These are phyloP conservation scores for Daldinia sp. DNA, from an alignment of 2,329 filamentous ascomycete species.

Conservation along the genomic window DNA sequence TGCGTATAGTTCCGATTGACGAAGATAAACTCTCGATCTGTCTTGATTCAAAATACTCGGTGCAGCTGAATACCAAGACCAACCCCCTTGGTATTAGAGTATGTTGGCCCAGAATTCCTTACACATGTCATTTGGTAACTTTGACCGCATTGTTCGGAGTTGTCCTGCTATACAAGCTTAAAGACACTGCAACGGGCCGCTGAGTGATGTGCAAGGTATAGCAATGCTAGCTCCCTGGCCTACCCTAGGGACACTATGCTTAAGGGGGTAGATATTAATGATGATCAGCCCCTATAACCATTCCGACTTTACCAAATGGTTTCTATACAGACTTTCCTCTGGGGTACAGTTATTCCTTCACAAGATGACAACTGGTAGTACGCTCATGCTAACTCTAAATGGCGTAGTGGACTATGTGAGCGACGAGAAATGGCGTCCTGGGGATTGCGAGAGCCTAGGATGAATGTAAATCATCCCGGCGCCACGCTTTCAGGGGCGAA, in stretches of 20 bases:
- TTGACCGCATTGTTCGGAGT: background rate
- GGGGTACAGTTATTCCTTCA: background rate
- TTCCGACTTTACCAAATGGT: background rate
- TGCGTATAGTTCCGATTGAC: background rate
- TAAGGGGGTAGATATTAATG: background rate
- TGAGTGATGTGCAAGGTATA: background rate
- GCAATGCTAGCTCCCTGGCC: background rate
- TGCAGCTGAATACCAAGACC: background rate
- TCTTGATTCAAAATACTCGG: background rate
- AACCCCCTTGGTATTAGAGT: background rate
- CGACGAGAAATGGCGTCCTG: background rate
- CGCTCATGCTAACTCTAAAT: background rate
- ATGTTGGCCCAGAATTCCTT: background rate
- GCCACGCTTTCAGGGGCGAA: background rate
- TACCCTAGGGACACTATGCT: background rate
- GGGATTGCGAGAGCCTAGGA: too few relatives aligned
- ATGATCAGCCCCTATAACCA: slow-evolving; percentile 3
- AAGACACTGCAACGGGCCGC: background rate
- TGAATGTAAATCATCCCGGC: background rate
- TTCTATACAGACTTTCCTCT: background rate
- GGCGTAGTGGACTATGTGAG: background rate
- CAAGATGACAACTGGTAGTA: background rate
- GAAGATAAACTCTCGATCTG: background rate
- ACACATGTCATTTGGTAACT: background rate
- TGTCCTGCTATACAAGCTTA: background rate